These are phyloP conservation scores for Lomentospora prolificans DNA, from an alignment of 2,329 filamentous ascomycete genomes.

Conservation along the genomic window DNA sequence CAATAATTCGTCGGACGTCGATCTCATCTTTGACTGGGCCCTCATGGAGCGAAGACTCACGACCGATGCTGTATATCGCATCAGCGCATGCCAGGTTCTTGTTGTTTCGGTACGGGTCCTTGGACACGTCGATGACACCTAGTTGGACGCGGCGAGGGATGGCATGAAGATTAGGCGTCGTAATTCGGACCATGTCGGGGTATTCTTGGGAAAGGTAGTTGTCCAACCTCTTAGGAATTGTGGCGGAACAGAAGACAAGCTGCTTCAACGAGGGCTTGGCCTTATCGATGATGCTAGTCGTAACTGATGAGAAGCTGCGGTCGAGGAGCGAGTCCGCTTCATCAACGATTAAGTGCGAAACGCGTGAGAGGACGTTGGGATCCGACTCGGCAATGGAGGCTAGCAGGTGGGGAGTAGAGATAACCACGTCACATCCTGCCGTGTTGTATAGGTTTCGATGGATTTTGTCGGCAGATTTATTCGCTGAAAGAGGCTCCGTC, in stretches of 20 bases:
- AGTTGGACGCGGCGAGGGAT: conserved; percentile 92
- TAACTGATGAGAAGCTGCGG: conserved; percentile 79
- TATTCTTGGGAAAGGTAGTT: conserved; percentile 72
- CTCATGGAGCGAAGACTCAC: conserved; percentile 54
- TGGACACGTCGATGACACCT: conserved; percentile 82
- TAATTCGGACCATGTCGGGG: conserved; percentile 74
- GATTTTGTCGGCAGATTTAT: conserved; percentile 67
- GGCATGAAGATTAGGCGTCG: conserved; percentile 90
- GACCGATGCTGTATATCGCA: conserved; percentile 86
- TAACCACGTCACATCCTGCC: conserved; percentile 71
- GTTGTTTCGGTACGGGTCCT: conserved; percentile 88
- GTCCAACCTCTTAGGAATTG: conserved; percentile 85
- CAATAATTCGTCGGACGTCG: conserved; percentile 75
- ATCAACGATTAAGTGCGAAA: conserved; percentile 80
- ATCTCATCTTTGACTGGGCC: conserved; percentile 41
- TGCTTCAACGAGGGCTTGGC: conserved; percentile 73
- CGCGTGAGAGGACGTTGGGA: conserved; percentile 85
- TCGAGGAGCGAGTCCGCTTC: conserved; percentile 96
- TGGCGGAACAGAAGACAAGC: conserved; percentile 88
- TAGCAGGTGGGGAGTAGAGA: conserved; percentile 83
- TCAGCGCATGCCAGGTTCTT: conserved; percentile 90
- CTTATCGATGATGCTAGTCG: conserved; percentile 72
- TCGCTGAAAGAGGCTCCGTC: conserved; percentile 71
- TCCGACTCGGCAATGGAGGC: conserved; percentile 80
- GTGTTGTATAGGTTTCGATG: conserved; percentile 74